These are phyloP conservation scores for Aphanomyces cochlioides DNA, from an alignment of 352 stramenopile species.

Conservation along the genomic window DNA sequence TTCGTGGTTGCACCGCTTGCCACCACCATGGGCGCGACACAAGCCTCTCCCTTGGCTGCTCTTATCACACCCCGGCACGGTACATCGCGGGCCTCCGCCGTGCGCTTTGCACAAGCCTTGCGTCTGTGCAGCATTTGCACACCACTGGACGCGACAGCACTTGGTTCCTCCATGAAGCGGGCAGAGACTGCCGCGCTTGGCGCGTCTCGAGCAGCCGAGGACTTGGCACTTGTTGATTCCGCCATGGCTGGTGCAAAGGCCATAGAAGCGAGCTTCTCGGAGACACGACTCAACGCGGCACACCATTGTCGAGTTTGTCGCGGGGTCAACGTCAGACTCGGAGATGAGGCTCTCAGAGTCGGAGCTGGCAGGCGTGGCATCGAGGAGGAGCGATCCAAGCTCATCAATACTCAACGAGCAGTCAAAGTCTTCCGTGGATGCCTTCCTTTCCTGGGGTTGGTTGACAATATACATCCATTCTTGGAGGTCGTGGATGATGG, in stretches of 20 bases:
- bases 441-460: background rate
- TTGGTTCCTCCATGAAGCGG: slow-evolving; percentile 67
- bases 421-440: background rate
- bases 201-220: slow-evolving; percentile 67
- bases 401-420: background rate
- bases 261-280: background rate
- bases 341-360: background rate
- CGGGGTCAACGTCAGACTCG: background rate
- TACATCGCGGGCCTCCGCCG: slow-evolving; percentile 44
- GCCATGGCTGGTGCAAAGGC: background rate
- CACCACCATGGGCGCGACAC: slow-evolving; percentile 69
- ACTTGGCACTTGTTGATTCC: slow-evolving; percentile 52
- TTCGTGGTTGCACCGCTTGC: slow-evolving; percentile 66
- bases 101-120: slow-evolving; percentile 72
- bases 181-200: slow-evolving; percentile 70
- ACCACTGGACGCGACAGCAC: slow-evolving; percentile 54
- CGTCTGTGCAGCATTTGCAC: slow-evolving; percentile 61
- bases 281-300: background rate
- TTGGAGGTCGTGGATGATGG: slow-evolving; percentile 1
- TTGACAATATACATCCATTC: slow-evolving; percentile 1
- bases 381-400: background rate
- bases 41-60: slow-evolving; percentile 70
- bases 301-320: slow-evolving; percentile 42
- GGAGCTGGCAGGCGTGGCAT: background rate
- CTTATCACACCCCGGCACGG: slow-evolving; percentile 41